Conservation (phyloP, 352 stramenopile species). For the Globisporangium solare region DNA sequence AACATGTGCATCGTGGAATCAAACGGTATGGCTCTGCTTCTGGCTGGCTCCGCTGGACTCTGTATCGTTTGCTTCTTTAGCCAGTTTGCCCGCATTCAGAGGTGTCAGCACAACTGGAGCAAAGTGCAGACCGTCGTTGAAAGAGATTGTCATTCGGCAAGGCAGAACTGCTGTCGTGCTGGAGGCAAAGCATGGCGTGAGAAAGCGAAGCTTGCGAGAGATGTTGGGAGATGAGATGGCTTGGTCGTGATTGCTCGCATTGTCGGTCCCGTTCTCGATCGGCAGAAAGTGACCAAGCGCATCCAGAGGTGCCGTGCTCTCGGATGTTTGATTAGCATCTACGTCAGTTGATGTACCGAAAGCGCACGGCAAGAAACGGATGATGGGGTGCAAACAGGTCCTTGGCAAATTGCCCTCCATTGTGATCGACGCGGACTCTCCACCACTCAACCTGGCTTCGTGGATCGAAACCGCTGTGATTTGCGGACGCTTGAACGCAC, state of each 20-base stretch:
- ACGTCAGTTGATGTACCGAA: constrained; percentile 3
- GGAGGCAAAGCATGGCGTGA: constrained; percentile 19
- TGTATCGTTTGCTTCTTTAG: not conserved
- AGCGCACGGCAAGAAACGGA: constrained; percentile 36
- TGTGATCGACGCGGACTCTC: constrained; percentile 28
- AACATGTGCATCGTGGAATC: constrained; percentile 38
- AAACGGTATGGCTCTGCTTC: constrained; percentile 29
- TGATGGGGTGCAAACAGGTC: constrained; percentile 23
- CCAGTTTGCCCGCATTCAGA: not conserved
- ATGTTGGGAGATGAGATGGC: not conserved
- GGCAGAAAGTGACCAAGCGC: not conserved
- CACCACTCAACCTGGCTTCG: constrained; percentile 29
- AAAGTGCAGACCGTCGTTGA: constrained; percentile 48
- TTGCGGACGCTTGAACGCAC: constrained; percentile 41
- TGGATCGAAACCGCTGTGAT: constrained; percentile 34
- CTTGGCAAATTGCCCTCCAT: constrained; percentile 37
- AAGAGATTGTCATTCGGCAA: constrained; percentile 52
- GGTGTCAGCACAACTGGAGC: constrained; percentile 22
- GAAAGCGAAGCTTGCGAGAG: constrained; percentile 19
- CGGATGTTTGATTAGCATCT: not conserved
- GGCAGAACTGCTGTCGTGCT: constrained; percentile 16
- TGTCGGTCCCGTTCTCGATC: not conserved
- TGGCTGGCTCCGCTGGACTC: not conserved
- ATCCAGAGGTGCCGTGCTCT: not conserved
- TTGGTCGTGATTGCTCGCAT: not conserved